Conservation (phyloP, 1,284 basidiomycete species). For the Athelia psychrophila region DNA sequence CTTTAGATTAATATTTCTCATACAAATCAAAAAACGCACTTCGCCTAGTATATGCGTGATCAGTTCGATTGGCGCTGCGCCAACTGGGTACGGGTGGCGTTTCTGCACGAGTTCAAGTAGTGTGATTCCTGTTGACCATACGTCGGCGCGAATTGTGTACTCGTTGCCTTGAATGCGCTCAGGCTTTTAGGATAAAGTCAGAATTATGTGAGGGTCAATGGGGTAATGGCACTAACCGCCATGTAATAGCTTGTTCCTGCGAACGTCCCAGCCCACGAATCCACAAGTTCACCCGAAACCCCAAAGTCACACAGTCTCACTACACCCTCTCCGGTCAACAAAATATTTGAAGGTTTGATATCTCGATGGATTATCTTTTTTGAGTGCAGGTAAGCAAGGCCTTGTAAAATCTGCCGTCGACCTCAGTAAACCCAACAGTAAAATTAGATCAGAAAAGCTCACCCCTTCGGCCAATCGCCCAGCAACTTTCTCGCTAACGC, state of each 20-base stretch:
- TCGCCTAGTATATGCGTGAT: conserved; percentile 88
- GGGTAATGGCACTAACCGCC: conserved; percentile 67
- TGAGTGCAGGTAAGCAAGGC: conserved; percentile 89
- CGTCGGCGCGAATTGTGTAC: conserved; percentile 93
- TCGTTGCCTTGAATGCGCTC: conserved; percentile 89
- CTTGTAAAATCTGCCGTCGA: conserved; percentile 71
- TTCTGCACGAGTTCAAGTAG: conserved; percentile 93
- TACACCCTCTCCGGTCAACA: conserved; percentile 82
- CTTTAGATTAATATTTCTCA: too few relatives aligned
- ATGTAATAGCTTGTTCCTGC: conserved; percentile 98
- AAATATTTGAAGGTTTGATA: conserved; percentile 96
- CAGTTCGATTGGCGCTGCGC: conserved; percentile 90
- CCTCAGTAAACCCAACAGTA: conserved; percentile 7
- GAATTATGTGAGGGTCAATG: background rate
- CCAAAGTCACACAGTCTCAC: conserved; percentile 97
- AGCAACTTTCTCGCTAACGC: conserved; percentile 90
- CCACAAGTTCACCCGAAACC: conserved; percentile 92
- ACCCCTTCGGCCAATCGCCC: conserved; percentile 92
- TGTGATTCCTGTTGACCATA: conserved; percentile 97
- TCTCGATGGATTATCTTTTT: conserved; percentile 94
- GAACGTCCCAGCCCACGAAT: conserved; percentile 91
- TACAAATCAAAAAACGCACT: conserved; percentile 51
- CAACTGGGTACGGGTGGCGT: conserved; percentile 92
- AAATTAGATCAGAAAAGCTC: conserved; percentile 25
- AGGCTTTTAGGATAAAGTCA: conserved; percentile 51